Evolutionary conservation across 768 basidiomycete species (phyloP), one percentile per base, ranked within the genome.

Genomic region (Rhizopogon vulgaris): DNA sequence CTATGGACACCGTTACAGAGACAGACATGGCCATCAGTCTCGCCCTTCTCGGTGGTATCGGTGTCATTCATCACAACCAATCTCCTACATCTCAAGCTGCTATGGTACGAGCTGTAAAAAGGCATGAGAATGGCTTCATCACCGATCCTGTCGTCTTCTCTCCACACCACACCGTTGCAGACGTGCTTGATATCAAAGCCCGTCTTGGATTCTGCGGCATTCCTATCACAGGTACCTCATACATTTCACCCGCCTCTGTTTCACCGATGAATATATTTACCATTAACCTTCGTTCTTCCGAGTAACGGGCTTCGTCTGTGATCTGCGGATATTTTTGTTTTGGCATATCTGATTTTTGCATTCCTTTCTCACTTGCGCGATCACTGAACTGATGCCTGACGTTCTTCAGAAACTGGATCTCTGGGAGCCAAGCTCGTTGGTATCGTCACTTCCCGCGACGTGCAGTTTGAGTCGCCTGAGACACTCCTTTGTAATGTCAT

Each of bases 1-100:
- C 96, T 14, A 99, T 98, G 96, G 96, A 99, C 74, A 98, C 96
- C 40, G 96, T 98, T 60, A 98, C 96, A 1, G 96, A 97, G 71
- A 82, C 79, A 48, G 83, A 90, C 56, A 95, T 94, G 90, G 93
- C 91, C 25, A 92, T 95, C 64, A 74, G 85, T 46, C 84, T 94
- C 78, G 92, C 93, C 78, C 85, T 99, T 48, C 82, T 94, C 51
- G 96, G 95, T 45, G 95, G 94, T 51, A 88, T 98, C 55, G 95
- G 96, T 72, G 90, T 99, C 64, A 97, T 98, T 61, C 95, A 99
- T 69, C 94, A 99, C 72, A 99, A 98, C 70, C 90, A 92, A 67
- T 57, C 85, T 1, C 63, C 93, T 1, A 82, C 82, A 38, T 80
- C 82, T 4, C 96, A 99, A 72, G 95, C 94, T 6, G 85, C 88